Evolutionary conservation across 495 filamentous ascomycete species (phyloP).

Genomic region (Aspergillus steynii): DNA sequence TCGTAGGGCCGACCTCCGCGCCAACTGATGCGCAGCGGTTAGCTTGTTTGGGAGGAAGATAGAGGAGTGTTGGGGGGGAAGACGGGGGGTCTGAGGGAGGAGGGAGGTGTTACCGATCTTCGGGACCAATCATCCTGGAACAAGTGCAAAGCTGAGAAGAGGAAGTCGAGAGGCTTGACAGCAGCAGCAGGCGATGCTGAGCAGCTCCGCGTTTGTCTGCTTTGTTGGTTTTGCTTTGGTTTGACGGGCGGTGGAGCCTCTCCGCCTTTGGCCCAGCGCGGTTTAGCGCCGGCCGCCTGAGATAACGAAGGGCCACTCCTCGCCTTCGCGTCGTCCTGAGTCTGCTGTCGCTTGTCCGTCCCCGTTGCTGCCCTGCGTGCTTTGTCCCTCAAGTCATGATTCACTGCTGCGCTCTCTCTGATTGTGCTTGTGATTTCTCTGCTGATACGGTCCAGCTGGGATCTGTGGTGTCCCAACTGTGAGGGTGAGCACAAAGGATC

Average conservation of each 20-base stretch:
- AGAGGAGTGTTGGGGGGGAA: constrained; percentile 1
- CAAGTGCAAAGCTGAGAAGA: not conserved
- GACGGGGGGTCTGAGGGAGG: not conserved
- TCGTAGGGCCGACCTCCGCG: constrained; percentile 38
- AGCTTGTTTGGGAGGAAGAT: constrained; percentile 7
- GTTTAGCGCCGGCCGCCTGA: constrained; percentile 9
- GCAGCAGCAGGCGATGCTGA: not conserved
- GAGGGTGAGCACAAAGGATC: constrained; percentile 10
- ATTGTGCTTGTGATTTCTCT: not conserved
- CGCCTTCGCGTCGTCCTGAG: constrained; percentile 8
- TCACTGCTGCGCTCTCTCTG: constrained; percentile 10
- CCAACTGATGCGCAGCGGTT: constrained; percentile 30
- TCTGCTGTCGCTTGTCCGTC: constrained; percentile 1
- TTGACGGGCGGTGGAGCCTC: constrained; percentile 14
- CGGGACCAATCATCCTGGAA: constrained; percentile 36
- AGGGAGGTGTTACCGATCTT: constrained; percentile 34
- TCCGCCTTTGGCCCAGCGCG: constrained; percentile 29
- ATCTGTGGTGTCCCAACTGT: not conserved
- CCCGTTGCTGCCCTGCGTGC: not conserved
- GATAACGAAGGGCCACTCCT: constrained; percentile 17
- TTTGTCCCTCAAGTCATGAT: constrained; percentile 17
- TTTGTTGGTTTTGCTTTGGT: constrained; percentile 1
- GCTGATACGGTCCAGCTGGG: constrained; percentile 8
- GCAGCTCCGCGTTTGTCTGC: constrained; percentile 1
- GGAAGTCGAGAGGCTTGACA: not conserved